Conservation (phyloP, 495 filamentous ascomycete genomes). For the Neurospora sp. region DNA sequence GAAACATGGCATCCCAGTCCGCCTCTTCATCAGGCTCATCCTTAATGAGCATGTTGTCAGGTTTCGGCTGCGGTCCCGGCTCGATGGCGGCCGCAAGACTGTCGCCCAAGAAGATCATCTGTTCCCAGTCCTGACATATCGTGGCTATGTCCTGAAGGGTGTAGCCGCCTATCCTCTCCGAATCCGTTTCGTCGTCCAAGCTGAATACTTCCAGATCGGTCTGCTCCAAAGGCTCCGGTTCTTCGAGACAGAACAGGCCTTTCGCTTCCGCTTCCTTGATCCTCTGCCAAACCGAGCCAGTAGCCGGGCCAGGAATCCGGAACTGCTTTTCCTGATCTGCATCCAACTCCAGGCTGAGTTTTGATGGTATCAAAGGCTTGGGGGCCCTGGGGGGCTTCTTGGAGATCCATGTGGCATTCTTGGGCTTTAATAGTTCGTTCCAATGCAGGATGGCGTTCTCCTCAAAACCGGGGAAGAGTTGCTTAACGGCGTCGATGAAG, state of each 20-base stretch:
- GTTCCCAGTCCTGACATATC: constrained; percentile 76
- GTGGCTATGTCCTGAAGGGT: constrained; percentile 67
- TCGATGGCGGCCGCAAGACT: constrained; percentile 8
- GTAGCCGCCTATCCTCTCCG: constrained; percentile 56
- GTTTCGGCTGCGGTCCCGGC: constrained; percentile 9
- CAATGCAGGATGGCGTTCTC: constrained; percentile 54
- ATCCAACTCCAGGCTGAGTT: constrained; percentile 73
- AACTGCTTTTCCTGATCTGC: constrained; percentile 76
- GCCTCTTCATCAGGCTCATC: constrained; percentile 40
- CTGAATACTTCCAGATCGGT: constrained; percentile 48
- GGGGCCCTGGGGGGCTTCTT: constrained; percentile 65
- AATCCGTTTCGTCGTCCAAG: constrained; percentile 43
- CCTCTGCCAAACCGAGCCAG: constrained; percentile 35
- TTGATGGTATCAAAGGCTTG: constrained; percentile 73
- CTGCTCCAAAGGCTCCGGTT: constrained; percentile 35
- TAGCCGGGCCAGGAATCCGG: constrained; percentile 47
- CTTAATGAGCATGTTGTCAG: constrained; percentile 18
- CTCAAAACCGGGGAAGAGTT: constrained; percentile 62
- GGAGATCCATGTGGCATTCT: constrained; percentile 57
- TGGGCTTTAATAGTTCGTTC: constrained; percentile 63
- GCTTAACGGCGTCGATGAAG: constrained; percentile 55
- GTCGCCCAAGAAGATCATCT: constrained; percentile 35
- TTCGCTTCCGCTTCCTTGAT: constrained; percentile 45
- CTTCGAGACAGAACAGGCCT: constrained; percentile 50
- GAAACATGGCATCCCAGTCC: constrained; percentile 43